Conservation (phyloP, 371 early-diverging fungal genomes). For the Coemansia sp. region DNA sequence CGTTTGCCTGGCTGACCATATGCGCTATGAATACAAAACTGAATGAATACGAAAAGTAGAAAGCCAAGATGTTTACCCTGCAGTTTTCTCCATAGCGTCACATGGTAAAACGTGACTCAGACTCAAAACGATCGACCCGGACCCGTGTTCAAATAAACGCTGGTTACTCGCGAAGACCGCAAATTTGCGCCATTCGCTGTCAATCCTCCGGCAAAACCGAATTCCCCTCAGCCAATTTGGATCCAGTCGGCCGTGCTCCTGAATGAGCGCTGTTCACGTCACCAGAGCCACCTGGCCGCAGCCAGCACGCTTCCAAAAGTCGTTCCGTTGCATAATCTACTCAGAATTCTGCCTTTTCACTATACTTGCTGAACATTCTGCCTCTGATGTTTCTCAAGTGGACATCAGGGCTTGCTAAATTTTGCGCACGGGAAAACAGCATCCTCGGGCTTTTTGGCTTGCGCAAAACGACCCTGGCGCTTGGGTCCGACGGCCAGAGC, state of each 20-base stretch:
- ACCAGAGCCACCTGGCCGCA: not conserved
- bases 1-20: slow-evolving; percentile 16
- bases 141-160: too few relatives aligned
- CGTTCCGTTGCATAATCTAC: not conserved
- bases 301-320: not conserved
- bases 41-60: not conserved
- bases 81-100: too few relatives aligned
- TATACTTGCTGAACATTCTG: not conserved
- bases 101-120: too few relatives aligned
- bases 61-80: not conserved
- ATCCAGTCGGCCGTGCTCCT: not conserved
- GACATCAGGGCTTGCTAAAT: not conserved
- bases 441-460: not conserved
- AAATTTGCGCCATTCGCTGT: too few relatives aligned
- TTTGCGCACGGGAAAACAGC: not conserved
- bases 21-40: not conserved
- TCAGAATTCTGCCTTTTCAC: not conserved
- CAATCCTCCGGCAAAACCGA: too few relatives aligned
- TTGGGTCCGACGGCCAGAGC: too few relatives aligned
- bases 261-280: too few relatives aligned
- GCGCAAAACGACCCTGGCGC: not conserved
- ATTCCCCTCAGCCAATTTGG: not conserved
- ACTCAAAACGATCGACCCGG: too few relatives aligned
- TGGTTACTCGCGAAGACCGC: too few relatives aligned
- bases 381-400: not conserved